phyloP scores from a whole-genome alignment of 2,329 filamentous ascomycete species.

The Paraconiothyrium brasiliense region DNA sequence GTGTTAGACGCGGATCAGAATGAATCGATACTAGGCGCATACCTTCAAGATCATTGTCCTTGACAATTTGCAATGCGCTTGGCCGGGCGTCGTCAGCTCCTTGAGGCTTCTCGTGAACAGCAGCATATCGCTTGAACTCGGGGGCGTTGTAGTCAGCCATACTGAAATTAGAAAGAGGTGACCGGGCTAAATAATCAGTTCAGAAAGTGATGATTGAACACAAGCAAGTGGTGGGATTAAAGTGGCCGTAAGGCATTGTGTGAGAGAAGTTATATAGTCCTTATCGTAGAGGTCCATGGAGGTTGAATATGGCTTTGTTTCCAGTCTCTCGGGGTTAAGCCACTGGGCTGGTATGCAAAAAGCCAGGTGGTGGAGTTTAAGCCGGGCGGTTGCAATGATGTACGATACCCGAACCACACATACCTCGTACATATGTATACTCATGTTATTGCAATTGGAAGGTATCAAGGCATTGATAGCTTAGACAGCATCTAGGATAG shows the following conservation, averaged over 20 bases:
- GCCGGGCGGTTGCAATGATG: background rate
- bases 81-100: constrained; percentile 53
- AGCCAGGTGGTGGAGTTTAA: background rate
- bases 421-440: background rate
- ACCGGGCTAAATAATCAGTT: background rate
- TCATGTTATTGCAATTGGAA: no score
- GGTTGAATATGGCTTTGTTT: background rate
- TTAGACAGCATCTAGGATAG: no score
- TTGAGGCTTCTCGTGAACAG: constrained; percentile 18
- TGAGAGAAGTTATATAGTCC: no score
- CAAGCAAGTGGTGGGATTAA: background rate
- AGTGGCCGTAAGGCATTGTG: background rate
- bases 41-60: constrained; percentile 44
- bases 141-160: constrained; percentile 18
- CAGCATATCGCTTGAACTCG: constrained; percentile 28
- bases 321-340: background rate
- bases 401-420: background rate
- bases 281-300: background rate
- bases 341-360: background rate
- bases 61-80: constrained; percentile 51
- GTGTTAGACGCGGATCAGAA: background rate
- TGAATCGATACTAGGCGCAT: background rate
- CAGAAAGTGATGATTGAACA: background rate
- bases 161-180: background rate
- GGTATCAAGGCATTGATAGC: no score